Base-by-base conservation (phyloP, 306 rosid species). In the Gillenia trifoliata region DNA sequence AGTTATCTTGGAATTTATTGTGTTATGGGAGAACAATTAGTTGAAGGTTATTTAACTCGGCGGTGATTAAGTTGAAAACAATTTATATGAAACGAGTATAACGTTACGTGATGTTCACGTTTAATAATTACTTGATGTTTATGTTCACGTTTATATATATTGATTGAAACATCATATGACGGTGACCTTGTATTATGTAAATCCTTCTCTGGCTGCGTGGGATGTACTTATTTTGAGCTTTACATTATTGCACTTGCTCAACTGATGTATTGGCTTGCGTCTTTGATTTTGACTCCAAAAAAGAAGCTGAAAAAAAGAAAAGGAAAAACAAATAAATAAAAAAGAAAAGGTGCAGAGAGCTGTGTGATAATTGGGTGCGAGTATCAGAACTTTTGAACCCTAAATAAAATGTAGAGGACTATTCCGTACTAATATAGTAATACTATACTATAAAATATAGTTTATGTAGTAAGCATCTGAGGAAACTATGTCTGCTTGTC, bases 401-500 rank as follows among this genome's bases (percentile, higher is more conserved):
- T 10, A 40, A 2, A 11, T 40, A 11, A 31, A 17, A 62, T 6
- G 17, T n/a, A 22, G 11, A 75, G 43, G 12, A 33, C 17, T 55
- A 9, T 47, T 17, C 8, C 4, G 20, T 16, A 4, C 8, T 47
- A 8, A 36, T 36, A 36, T 13, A n/a, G 3, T 50, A 16, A 50
- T 4, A 36, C 10, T 57, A 66, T 60, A 49, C 17, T 15, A 26
- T 15, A 7, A 11, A 17, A 52, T 52, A 6, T 17, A 20, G 57
- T 52, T 63, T 29, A 55, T 68, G 72, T 29, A 31, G 41, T 36
- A 23, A 72, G 75, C 56, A 66, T 56, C 30, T 60, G 76, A 25
- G 33, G 64, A 62, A 62, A 30, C 25, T 30, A 7, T 52, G 52
- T 20, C 16, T 47, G 52, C 20, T 69, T 29, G 66, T 68, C 54